Evolutionary conservation across 2,329 filamentous ascomycete species (phyloP).

Genomic region (Fusarium nematophilum): DNA sequence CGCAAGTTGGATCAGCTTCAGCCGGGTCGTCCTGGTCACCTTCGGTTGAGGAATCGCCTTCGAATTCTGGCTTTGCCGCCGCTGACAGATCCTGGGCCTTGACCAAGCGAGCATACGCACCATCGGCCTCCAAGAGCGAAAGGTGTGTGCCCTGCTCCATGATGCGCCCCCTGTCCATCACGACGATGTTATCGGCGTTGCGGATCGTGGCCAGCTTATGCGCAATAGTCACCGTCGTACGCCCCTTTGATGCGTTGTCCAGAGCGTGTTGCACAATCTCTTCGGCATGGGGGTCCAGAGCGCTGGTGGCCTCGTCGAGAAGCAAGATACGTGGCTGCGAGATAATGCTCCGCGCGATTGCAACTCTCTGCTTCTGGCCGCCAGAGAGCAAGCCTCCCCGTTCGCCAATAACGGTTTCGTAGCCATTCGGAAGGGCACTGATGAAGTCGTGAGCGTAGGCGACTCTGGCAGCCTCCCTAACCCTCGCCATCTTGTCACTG

Average conservation of each 20-base stretch:
- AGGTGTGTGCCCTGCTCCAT: constrained; percentile 69
- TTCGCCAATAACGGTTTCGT: constrained; percentile 69
- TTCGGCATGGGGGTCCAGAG: constrained; percentile 56
- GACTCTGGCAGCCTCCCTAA: constrained; percentile 58
- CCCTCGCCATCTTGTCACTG: constrained; percentile 55
- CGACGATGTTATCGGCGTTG: constrained; percentile 72
- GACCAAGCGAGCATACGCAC: constrained; percentile 60
- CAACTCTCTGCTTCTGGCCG: constrained; percentile 74
- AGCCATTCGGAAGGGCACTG: constrained; percentile 54
- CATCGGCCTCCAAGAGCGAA: constrained; percentile 63
- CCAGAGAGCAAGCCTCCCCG: constrained; percentile 71
- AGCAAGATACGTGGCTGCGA: constrained; percentile 64
- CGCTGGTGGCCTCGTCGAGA: constrained; percentile 74
- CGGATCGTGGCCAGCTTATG: constrained; percentile 68
- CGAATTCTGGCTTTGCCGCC: not conserved
- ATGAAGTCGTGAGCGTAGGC: constrained; percentile 64
- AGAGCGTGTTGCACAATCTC: constrained; percentile 65
- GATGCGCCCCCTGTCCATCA: constrained; percentile 66
- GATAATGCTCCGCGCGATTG: constrained; percentile 64
- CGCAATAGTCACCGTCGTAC: constrained; percentile 74
- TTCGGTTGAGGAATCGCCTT: not conserved
- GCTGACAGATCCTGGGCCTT: constrained; percentile 48
- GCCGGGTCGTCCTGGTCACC: no score
- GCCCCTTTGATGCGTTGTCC: constrained; percentile 61
- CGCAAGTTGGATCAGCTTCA: no score